Evolutionary conservation across 768 basidiomycete genomes (phyloP), one percentile per base, ranked within the genome.

Genomic region (Dendrothele bispora): DNA sequence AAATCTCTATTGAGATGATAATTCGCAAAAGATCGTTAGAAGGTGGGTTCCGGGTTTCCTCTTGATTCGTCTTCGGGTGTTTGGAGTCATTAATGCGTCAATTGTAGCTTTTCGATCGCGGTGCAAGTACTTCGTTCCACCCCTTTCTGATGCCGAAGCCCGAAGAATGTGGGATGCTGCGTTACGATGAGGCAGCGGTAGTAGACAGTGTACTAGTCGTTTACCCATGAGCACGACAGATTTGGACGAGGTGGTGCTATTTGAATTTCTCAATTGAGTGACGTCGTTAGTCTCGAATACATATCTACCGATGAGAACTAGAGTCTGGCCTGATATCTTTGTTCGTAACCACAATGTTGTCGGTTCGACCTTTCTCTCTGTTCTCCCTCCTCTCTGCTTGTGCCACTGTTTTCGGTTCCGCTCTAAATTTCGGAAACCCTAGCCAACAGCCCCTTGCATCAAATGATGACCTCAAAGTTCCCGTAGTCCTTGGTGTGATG

Each of bases 91-190:
- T n/a, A n/a, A n/a, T n/a, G n/a, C n/a, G n/a, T n/a, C n/a, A 36
- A 58, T 21, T 43, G 37, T 44, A 93, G 90, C 86, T 26, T 92
- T 93, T 62, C 76, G 75, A 49, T 77, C 86, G 37, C 84, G 88
- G 41, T 93, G 90, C 69, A 80, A 78, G 60, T 91, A 86, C 62
- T 93, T 91, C 63, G 69, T 74, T 41, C 87, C 88, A 6, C 84
- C 88, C 26, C 55, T 62, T 47, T 71, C 77, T 14, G 84, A 87
- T 57, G 65, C 55, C 30, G 84, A 87, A 51, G 74, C 77, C 5
- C 74, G 72, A 32, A 69, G 71, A 59, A 72, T 79, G 68, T 85
- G 82, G 83, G 72, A 82, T 29, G 55, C 62, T 46, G 72, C 65
- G 15, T 37, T 3, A 15, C 41, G 14, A 24, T 24, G 12, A 25